Evolutionary conservation across 139 green algal genomes (phyloP).

Genomic region (Edaphochlamys debaryana): DNA sequence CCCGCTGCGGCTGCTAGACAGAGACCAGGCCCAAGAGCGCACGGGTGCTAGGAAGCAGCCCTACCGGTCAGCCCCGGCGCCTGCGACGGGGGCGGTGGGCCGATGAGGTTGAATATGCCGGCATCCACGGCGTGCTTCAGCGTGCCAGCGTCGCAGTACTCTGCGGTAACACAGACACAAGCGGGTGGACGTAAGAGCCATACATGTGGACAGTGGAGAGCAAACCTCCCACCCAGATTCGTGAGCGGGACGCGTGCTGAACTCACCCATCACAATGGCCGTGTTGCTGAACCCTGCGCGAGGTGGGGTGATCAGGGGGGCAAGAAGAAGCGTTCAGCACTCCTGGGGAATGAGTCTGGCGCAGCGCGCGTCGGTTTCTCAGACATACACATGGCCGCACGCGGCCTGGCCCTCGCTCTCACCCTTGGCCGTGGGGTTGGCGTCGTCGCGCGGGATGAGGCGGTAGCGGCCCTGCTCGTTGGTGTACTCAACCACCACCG

Average conservation of each 20-base stretch:
- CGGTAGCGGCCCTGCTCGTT: slow-evolving; percentile 25
- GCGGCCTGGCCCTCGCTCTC: background rate
- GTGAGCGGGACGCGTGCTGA: too few species aligned
- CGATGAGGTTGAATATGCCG: background rate
- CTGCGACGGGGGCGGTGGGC: too few species aligned
- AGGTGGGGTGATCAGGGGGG: too few species aligned
- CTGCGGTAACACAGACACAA: too few species aligned
- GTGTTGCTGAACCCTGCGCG: background rate
- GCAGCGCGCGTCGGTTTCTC: background rate
- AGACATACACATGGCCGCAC: background rate
- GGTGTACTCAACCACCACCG: slow-evolving; percentile 30
- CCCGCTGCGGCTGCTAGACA: too few species aligned
- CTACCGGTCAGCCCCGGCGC: too few species aligned
- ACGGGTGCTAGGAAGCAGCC: too few species aligned
- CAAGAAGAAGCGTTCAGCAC: too few species aligned
- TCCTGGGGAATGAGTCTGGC: background rate
- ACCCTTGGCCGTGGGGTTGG: slow-evolving; percentile 12
- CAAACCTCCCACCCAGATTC: too few species aligned
- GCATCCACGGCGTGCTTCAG: slow-evolving; percentile 15
- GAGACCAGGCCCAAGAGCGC: too few species aligned
- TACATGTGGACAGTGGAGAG: too few species aligned
- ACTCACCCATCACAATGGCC: slow-evolving; percentile 29
- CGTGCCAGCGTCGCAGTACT: slow-evolving; percentile 30
- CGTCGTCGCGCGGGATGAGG: slow-evolving; percentile 14
- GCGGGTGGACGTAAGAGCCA: too few species aligned